Base-by-base conservation (phyloP, 1,139 yeast species). In the Pichia sp. region DNA sequence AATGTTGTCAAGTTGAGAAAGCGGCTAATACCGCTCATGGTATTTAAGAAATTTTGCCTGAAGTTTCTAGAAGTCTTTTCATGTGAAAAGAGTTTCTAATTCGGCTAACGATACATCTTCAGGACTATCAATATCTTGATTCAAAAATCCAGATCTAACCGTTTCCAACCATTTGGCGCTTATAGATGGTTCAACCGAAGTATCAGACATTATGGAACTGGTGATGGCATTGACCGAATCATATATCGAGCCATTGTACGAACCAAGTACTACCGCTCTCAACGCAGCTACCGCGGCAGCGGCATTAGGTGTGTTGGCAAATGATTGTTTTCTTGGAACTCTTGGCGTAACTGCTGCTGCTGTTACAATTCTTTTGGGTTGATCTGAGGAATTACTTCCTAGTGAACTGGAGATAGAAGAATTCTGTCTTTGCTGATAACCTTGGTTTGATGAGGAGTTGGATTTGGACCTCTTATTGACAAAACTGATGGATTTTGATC, bases 261-360 rank as follows among this genome's bases (percentile, higher is more conserved):
- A 80, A 69, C 76, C 79, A 62, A 83, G 70, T 2, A 88, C 87
- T 42, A 89, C 87, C 19, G 87, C 88, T 61, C 87, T 87, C 53
- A 85, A 74, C 26, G 88, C 89, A 51, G 90, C 88, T 40, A 85
- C 87, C 0, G 87, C 87, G 16, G 86, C 87, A 30, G 85, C 85
- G 7, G 87, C 87, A 61, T 76, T 75, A 11, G 86, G 83, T 53
- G 80, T 74, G 60, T 76, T 85, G 23, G 79, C 75, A 60, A 81
- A 72, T 6, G 84, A 79, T 46, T 36, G 41, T n/a, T 64, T 63
- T 60, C 81, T 78, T 19, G 89, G 85, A n/a, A 86, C 81, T 64
- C 92, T 75, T 56, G 92, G 93, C 45, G 92, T 89, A 36, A 89
- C 90, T 15, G 90, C 90, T 19, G 92, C 92, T 40, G 89, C 89